A percentile compares a stretch with the other conserved stretches of the same genome.
Conservation (phyloP, 2,329 filamentous ascomycete genomes). For the Fusarium haematococcum region DNA sequence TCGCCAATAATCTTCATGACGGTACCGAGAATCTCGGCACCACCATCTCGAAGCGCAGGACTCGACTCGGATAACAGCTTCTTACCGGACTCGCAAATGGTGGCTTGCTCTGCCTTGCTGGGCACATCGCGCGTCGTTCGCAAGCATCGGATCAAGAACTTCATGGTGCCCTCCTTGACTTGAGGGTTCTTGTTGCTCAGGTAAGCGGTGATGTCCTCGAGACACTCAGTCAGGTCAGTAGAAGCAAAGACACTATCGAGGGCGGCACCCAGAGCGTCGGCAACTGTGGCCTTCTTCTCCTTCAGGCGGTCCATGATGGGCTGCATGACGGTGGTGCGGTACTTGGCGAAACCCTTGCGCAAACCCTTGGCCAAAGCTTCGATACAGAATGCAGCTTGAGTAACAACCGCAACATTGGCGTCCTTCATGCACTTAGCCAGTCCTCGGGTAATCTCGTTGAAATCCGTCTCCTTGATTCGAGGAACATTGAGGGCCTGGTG, state of each 20-base stretch:
- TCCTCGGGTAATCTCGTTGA: slow-evolving; percentile 83
- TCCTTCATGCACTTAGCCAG: slow-evolving; percentile 99
- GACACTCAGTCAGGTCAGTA: slow-evolving; percentile 82
- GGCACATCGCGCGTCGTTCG: slow-evolving; percentile 87
- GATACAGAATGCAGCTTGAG: slow-evolving; percentile 91
- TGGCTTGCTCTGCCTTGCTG: slow-evolving; percentile 82
- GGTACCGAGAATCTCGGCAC: slow-evolving; percentile 91
- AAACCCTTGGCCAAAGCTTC: slow-evolving; percentile 90
- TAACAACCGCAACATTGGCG: slow-evolving; percentile 95
- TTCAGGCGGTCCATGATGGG: slow-evolving; percentile 96
- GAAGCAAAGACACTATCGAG: slow-evolving; percentile 77
- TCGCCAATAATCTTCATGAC: slow-evolving; percentile 99
- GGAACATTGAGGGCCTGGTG: slow-evolving; percentile 83
- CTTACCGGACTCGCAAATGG: slow-evolving; percentile 88
- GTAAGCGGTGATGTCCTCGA: slow-evolving; percentile 91
- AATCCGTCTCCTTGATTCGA: slow-evolving; percentile 90
- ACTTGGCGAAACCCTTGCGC: slow-evolving; percentile 81
- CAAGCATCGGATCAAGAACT: slow-evolving; percentile 90
- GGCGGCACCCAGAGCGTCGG: slow-evolving; percentile 88
- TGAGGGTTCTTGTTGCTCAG: slow-evolving; percentile 96
- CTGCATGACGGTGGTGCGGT: slow-evolving; percentile 82
- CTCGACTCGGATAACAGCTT: slow-evolving; percentile 92
- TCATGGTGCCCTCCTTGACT: slow-evolving; percentile 94
- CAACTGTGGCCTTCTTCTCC: slow-evolving; percentile 92
- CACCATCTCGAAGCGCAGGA: slow-evolving; percentile 86